phyloP scores from a whole-genome alignment of 768 basidiomycete genomes.

The Macrolepiota fuliginosa region DNA sequence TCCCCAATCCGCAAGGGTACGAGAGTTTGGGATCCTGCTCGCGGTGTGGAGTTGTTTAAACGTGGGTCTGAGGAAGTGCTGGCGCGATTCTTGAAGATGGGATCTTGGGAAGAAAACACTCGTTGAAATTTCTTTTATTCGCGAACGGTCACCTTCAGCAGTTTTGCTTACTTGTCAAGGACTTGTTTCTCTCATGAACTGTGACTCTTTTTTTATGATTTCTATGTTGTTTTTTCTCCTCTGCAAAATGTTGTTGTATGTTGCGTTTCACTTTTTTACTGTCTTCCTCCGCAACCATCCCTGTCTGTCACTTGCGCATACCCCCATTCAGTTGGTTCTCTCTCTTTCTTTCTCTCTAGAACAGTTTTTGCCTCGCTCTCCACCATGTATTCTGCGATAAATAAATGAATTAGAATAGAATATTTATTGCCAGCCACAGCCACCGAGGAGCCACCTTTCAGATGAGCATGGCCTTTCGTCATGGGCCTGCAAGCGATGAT shows the following conservation, averaged over 20 bases:
- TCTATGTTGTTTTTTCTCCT: neutral
- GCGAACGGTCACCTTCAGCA: conserved; percentile 11
- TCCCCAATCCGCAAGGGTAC: conserved; percentile 42
- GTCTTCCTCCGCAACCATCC: neutral
- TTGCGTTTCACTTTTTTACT: neutral
- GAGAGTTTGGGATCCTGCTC: conserved; percentile 83
- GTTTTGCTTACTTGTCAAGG: neutral
- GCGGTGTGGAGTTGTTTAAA: conserved; percentile 84
- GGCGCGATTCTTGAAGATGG: conserved; percentile 77
- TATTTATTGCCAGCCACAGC: neutral
- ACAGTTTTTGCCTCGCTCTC: neutral
- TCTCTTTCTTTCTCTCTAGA: too few relatives aligned
- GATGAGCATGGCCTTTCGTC: neutral
- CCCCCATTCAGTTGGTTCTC: neutral
- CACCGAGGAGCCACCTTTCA: neutral
- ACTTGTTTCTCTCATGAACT: neutral
- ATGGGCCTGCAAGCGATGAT: conserved; percentile 2
- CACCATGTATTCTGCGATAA: neutral
- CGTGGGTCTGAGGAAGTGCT: conserved; percentile 86
- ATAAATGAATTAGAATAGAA: neutral
- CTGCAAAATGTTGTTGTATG: conserved; percentile 7
- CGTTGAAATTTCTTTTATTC: conserved; percentile 21
- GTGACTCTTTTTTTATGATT: conserved; percentile 7
- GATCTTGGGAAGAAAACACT: conserved; percentile 56
- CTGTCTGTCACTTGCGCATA: neutral